phyloP scores from a whole-genome alignment of 306 rosid species.

The Begonia peltatifolia region DNA sequence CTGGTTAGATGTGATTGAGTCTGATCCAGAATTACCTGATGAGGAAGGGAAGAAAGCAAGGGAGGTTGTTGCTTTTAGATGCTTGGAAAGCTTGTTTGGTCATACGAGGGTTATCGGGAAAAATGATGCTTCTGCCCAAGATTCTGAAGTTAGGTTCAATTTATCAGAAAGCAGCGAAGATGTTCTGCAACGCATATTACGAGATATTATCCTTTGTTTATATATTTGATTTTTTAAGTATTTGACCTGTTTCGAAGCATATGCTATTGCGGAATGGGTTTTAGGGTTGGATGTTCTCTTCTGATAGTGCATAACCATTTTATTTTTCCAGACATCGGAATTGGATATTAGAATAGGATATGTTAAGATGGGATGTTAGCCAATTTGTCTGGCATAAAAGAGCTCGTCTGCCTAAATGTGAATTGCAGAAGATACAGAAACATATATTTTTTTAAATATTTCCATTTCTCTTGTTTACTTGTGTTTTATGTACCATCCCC shows the following conservation, averaged over 20 bases:
- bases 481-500: conserved; percentile 2
- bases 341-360: conserved; percentile 22
- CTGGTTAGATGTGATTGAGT: conserved; percentile 32
- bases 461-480: conserved; percentile 7
- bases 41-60: conserved; percentile 21
- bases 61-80: conserved; percentile 56
- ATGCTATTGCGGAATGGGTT: neutral
- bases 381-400: conserved; percentile 37
- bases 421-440: conserved; percentile 42
- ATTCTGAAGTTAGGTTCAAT: conserved; percentile 29
- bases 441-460: neutral
- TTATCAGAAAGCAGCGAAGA: conserved; percentile 26
- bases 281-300: neutral
- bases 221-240: conserved; percentile 1
- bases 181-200: conserved; percentile 32
- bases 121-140: conserved; percentile 16
- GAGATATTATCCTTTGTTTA: conserved; percentile 26
- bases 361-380: conserved; percentile 31
- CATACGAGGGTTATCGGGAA: conserved; percentile 2
- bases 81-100: conserved; percentile 44
- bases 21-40: conserved; percentile 24
- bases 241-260: too few species aligned
- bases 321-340: conserved; percentile 22
- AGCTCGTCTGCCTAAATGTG: conserved; percentile 28
- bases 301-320: neutral